Conservation (phyloP, 345 rosid genomes). For the Trapa bicornis region DNA sequence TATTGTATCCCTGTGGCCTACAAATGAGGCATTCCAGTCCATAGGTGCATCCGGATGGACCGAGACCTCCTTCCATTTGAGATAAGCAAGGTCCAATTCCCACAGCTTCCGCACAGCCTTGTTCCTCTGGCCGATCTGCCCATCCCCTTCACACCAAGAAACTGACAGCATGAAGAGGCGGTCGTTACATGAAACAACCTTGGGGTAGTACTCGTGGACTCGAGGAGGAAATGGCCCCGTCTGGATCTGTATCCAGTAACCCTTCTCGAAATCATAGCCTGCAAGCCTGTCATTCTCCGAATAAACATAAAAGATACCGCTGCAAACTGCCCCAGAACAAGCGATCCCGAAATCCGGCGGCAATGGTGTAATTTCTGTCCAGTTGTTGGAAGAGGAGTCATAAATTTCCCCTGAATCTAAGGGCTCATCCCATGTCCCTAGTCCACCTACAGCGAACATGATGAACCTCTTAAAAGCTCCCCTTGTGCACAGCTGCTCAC, state of each 20-base stretch:
- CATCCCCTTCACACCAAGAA: conserved; percentile 99
- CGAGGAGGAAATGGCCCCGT: conserved; percentile 80
- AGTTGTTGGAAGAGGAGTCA: conserved; percentile 66
- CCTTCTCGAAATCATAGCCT: conserved; percentile 80
- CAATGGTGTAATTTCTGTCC: conserved; percentile 77
- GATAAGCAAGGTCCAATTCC: conserved; percentile 85
- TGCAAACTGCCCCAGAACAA: conserved; percentile 67
- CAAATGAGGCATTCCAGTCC: conserved; percentile 94
- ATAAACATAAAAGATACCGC: conserved; percentile 74
- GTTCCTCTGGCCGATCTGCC: conserved; percentile 88
- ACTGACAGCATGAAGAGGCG: conserved; percentile 78
- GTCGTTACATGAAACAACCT: conserved; percentile 64
- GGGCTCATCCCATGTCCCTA: conserved; percentile 81
- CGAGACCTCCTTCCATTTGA: conserved; percentile 66
- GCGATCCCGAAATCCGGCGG: conserved; percentile 67
- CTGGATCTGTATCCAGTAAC: conserved; percentile 80
- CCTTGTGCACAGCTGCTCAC: conserved; percentile 31
- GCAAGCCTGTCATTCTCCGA: conserved; percentile 86
- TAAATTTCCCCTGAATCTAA: conserved; percentile 92
- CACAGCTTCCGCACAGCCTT: conserved; percentile 90
- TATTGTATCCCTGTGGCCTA: conserved; percentile 48
- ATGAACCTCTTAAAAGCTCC: conserved; percentile 43
- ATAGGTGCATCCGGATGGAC: conserved; percentile 96
- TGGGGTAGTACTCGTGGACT: conserved; percentile 83
- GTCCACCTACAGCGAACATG: conserved; percentile 70